phyloP scores from a whole-genome alignment of 2,329 filamentous ascomycete genomes.

The Fusarium nurragi region DNA sequence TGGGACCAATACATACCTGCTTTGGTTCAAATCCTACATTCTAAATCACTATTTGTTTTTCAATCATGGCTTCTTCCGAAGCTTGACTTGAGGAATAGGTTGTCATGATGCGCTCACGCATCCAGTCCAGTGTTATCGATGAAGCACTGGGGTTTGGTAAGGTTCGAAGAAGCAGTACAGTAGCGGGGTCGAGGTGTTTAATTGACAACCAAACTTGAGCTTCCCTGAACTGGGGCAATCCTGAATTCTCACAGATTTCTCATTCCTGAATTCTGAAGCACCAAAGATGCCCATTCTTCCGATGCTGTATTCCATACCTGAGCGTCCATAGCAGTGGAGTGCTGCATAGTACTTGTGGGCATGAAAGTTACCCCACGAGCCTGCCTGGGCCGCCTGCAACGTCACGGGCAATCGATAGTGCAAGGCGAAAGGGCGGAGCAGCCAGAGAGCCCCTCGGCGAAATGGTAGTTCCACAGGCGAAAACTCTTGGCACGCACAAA shows the following conservation, averaged over 20 bases:
- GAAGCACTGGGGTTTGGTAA: background rate
- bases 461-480: constrained; percentile 54
- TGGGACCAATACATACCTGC: constrained; percentile 5
- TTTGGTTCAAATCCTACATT: constrained; percentile 1
- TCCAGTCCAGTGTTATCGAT: background rate
- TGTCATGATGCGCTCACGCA: background rate
- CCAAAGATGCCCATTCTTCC: too few relatives aligned
- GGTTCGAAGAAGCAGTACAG: background rate
- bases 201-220: background rate
- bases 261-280: background rate
- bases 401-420: constrained; percentile 28
- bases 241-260: background rate
- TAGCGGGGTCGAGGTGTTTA: background rate
- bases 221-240: background rate
- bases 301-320: too few relatives aligned
- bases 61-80: background rate
- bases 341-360: background rate
- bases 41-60: background rate
- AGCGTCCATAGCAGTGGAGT: too few relatives aligned
- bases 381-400: constrained; percentile 24
- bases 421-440: constrained; percentile 23
- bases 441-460: constrained; percentile 44
- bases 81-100: background rate
- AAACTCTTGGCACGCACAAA: constrained; percentile 60
- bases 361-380: constrained; percentile 34